Evolutionary conservation across 2,329 filamentous ascomycete genomes (phyloP), one percentile per base, ranked within the genome.

Genomic region (Coniochaeta prunicola): DNA sequence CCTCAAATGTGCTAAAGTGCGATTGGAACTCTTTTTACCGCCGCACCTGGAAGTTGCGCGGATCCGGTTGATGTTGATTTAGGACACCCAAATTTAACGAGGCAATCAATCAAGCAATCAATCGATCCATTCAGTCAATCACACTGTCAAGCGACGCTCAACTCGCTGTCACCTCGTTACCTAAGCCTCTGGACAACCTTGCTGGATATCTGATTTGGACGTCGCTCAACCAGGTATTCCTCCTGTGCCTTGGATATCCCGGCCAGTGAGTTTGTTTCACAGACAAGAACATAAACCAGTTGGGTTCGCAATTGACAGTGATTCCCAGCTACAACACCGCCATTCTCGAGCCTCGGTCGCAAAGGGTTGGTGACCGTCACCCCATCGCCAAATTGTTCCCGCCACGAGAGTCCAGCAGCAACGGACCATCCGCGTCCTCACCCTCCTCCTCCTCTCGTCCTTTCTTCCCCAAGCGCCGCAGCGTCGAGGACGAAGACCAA

Each of bases 331-430:
- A 40, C 38, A 13, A 40, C 38, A 21, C 4, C 38, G 5, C 19
- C 19, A 45, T 13, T 45, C 21, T 38, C n/a, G 40, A 45, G 40
- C 40, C 40, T 45, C 17, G n/a, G 40, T 24, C 19, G 40, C 19
- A 45, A 48, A 50, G 45, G 45, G 45, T 30, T 50, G 45, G 45
- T 50, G 45, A 50, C 45, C 45, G n/a, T 50, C 53, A 31, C 59
- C 58, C 63, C 66, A 60, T 71, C 73, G 71, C 71, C 78, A 81
- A 74, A 74, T 76, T 80, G 79, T 80, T 77, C 69, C 71, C 73
- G 65, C 70, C 68, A 67, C 75, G 72, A 69, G 73, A 77, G 64
- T 66, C 72, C 66, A 74, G 70, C 68, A 73, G 71, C 70, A 70
- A 74, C 72, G 76, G 75, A 73, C 72, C 71, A 70, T 71, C 74